phyloP scores from a whole-genome alignment of 2,329 filamentous ascomycete genomes.

The Phyllosticta citrichinensis region DNA sequence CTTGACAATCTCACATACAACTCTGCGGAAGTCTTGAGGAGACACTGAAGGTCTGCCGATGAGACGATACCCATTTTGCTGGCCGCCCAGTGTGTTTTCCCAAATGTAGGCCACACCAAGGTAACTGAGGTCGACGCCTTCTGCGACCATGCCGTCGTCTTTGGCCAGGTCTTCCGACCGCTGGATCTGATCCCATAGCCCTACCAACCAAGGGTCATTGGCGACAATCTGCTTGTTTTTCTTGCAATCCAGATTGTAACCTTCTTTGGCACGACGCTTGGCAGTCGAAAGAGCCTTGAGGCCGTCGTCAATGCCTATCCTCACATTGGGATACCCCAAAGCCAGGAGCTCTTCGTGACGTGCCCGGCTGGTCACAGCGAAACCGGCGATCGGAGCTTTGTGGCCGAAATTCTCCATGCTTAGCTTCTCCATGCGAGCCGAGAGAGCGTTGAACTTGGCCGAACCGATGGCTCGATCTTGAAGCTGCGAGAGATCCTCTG shows the following conservation, averaged over 20 bases:
- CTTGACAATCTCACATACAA: conserved; percentile 54
- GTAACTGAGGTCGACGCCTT: conserved; percentile 62
- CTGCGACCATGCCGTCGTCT: conserved; percentile 60
- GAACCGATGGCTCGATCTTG: not conserved
- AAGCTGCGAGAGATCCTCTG: conserved; percentile 25
- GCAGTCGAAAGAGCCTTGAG: conserved; percentile 30
- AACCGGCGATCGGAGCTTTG: conserved; percentile 20
- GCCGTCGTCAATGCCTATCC: conserved; percentile 23
- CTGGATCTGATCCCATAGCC: conserved; percentile 68
- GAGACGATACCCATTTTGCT: conserved; percentile 22
- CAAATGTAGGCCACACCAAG: conserved; percentile 65
- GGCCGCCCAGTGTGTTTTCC: conserved; percentile 55
- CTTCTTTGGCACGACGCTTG: conserved; percentile 46
- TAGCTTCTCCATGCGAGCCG: conserved; percentile 21
- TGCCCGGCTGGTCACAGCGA: conserved; percentile 22
- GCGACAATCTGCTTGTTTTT: conserved; percentile 57
- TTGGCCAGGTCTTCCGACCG: conserved; percentile 55
- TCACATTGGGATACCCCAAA: conserved; percentile 25
- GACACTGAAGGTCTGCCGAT: conserved; percentile 17
- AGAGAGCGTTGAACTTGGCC: conserved; percentile 2
- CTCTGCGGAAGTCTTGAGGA: conserved; percentile 48
- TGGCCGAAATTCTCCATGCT: conserved; percentile 24
- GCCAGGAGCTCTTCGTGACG: conserved; percentile 28
- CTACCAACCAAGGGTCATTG: conserved; percentile 65
- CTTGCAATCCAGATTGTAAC: conserved; percentile 47